Conservation (phyloP, 805 yeast species). For the Starmerella powellii region DNA sequence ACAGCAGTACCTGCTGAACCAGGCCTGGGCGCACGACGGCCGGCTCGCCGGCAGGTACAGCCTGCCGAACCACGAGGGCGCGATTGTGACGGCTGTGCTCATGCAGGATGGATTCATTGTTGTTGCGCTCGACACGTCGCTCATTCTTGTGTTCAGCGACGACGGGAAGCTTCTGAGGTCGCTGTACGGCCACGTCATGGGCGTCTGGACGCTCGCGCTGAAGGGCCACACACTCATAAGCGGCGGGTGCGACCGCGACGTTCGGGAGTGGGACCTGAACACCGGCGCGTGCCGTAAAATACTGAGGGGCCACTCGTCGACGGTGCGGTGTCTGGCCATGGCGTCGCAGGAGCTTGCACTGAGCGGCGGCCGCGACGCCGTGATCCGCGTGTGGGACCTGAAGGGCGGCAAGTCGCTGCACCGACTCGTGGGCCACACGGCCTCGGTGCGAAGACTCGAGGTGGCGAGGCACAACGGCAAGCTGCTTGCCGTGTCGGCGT, state of each 20-base stretch:
- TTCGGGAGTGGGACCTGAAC: constrained; percentile 86
- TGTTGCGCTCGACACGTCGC: constrained; percentile 35
- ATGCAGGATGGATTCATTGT: constrained; percentile 31
- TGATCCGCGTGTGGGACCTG: constrained; percentile 90
- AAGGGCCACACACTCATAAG: constrained; percentile 83
- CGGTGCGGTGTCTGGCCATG: constrained; percentile 76
- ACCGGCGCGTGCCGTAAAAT: constrained; percentile 80
- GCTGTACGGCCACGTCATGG: constrained; percentile 94
- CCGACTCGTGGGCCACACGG: constrained; percentile 57
- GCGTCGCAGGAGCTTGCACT: constrained; percentile 67
- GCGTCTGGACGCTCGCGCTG: constrained; percentile 92
- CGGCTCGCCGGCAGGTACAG: constrained; percentile 32
- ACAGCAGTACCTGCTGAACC: constrained; percentile 31
- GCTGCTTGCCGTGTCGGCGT: constrained; percentile 58
- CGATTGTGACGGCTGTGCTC: constrained; percentile 33
- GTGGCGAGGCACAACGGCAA: constrained; percentile 34
- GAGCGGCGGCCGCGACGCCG: constrained; percentile 84
- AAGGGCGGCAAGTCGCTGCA: constrained; percentile 75
- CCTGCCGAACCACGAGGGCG: constrained; percentile 26
- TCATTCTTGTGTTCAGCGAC: constrained; percentile 33
- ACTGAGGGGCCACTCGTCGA: constrained; percentile 79
- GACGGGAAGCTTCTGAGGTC: constrained; percentile 50
- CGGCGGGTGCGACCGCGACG: constrained; percentile 94
- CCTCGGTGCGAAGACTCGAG: constrained; percentile 59
- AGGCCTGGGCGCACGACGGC: constrained; percentile 35